Evolutionary conservation across 148 eudicot species (phyloP).

Genomic region (Fagopyrum tataricum): DNA sequence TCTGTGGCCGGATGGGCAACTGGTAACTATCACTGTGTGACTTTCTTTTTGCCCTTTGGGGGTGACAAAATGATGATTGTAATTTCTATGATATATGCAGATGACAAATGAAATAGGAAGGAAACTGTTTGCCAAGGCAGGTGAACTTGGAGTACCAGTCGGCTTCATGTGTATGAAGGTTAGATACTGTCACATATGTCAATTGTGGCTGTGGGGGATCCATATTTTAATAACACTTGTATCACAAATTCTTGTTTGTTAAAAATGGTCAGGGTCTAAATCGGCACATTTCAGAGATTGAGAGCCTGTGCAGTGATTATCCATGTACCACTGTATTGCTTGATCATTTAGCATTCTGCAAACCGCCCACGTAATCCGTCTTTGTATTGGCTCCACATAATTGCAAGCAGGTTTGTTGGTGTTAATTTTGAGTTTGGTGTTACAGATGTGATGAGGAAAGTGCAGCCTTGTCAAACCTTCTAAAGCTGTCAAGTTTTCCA

Average conservation of each 20-base stretch:
- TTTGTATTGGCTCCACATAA: background rate
- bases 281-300: slow-evolving; percentile 69
- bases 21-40: slow-evolving; percentile 32
- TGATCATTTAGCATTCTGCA: slow-evolving; percentile 91
- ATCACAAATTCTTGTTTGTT: background rate
- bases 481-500: slow-evolving; percentile 67
- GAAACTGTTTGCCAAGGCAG: slow-evolving; percentile 71
- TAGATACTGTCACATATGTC: background rate
- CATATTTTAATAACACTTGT: background rate
- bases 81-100: slow-evolving; percentile 26
- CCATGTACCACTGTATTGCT: slow-evolving; percentile 72
- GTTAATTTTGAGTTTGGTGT: slow-evolving; percentile 11
- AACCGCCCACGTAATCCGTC: slow-evolving; percentile 55
- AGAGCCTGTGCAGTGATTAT: slow-evolving; percentile 57
- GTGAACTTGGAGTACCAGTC: slow-evolving; percentile 85
- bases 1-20: slow-evolving; percentile 80
- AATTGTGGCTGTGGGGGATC: background rate
- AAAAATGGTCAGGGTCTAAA: slow-evolving; percentile 58
- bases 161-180: slow-evolving; percentile 98
- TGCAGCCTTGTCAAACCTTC: slow-evolving; percentile 44
- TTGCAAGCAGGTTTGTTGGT: slow-evolving; percentile 6
- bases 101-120: slow-evolving; percentile 89
- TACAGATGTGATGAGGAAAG: slow-evolving; percentile 57
- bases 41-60: background rate
- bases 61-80: slow-evolving; percentile 2